Percentiles rank a stretch among this genome's conserved stretches.
Evolutionary conservation across 2,329 filamentous ascomycete genomes (phyloP).

Genomic region (Colletotrichum tropicale): DNA sequence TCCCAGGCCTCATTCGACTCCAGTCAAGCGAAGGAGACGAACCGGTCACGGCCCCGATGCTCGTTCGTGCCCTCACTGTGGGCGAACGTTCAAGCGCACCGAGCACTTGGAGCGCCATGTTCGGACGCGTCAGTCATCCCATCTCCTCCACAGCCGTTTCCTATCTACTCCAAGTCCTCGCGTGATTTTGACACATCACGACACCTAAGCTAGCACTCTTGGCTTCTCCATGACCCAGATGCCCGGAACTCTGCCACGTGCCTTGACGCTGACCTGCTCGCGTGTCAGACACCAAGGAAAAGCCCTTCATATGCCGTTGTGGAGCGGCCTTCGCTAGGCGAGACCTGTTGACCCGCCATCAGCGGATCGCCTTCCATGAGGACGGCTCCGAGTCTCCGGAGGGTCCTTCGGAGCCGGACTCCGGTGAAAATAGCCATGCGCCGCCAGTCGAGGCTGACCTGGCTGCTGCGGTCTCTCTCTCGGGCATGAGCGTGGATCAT

Average conservation of each 20-base stretch:
- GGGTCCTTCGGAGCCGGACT: slow-evolving; percentile 22
- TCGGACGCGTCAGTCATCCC: slow-evolving; percentile 43
- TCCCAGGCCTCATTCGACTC: slow-evolving; percentile 16
- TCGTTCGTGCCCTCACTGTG: slow-evolving; percentile 44
- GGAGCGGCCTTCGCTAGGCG: slow-evolving; percentile 48
- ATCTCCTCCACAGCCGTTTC: background rate
- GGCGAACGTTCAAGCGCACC: slow-evolving; percentile 47
- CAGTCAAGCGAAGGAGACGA: slow-evolving; percentile 24
- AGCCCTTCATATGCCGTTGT: slow-evolving; percentile 49
- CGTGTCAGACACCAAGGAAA: slow-evolving; percentile 49
- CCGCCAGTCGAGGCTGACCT: slow-evolving; percentile 28
- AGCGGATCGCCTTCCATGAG: slow-evolving; percentile 41
- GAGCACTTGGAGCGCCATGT: slow-evolving; percentile 52
- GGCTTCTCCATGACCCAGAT: background rate
- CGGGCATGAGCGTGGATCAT: slow-evolving; percentile 33
- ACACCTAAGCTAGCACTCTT: background rate
- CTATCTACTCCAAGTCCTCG: background rate
- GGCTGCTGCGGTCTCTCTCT: slow-evolving; percentile 33
- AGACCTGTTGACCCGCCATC: slow-evolving; percentile 48
- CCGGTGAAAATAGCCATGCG: slow-evolving; percentile 30
- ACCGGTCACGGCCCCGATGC: slow-evolving; percentile 17
- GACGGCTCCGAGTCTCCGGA: slow-evolving; percentile 24
- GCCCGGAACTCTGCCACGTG: background rate
- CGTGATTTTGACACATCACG: background rate
- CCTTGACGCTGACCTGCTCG: background rate